These are phyloP conservation scores for Mycena sp. DNA, from an alignment of 1,284 basidiomycete species.

Conservation along the genomic window DNA sequence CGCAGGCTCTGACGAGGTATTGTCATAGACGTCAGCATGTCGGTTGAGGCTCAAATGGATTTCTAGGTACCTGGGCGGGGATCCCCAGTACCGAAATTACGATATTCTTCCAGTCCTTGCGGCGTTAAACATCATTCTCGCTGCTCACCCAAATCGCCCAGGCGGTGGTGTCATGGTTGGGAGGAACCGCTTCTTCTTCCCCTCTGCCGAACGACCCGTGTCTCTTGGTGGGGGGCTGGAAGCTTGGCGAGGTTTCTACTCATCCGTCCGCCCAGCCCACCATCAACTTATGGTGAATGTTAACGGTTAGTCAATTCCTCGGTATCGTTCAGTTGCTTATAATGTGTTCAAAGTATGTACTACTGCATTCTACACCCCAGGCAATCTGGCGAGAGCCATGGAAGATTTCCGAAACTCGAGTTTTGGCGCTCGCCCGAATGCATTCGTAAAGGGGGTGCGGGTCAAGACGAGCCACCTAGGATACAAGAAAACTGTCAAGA, in stretches of 20 bases:
- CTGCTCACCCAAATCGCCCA: conserved; percentile 66
- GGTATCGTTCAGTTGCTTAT: conserved; percentile 6
- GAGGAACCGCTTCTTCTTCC: conserved; percentile 80
- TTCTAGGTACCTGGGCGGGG: conserved; percentile 66
- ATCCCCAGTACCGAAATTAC: conserved; percentile 65
- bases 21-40: conserved; percentile 29
- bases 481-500: conserved; percentile 69
- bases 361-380: conserved; percentile 76
- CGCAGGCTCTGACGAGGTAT: conserved; percentile 64
- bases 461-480: conserved; percentile 66
- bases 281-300: conserved; percentile 83
- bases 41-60: conserved; percentile 24
- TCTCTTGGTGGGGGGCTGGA: conserved; percentile 70
- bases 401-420: conserved; percentile 57
- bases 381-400: conserved; percentile 69
- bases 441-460: conserved; percentile 68
- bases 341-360: conserved; percentile 60
- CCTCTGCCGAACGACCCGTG: conserved; percentile 52
- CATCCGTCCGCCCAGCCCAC: conserved; percentile 76
- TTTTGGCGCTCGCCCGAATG: conserved; percentile 58
- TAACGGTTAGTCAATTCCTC: conserved; percentile 53
- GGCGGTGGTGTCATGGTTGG: conserved; percentile 79
- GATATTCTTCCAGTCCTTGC: conserved; percentile 76
- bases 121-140: conserved; percentile 76
- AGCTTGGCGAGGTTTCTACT: conserved; percentile 79